Base-by-base conservation (phyloP, 2,329 filamentous ascomycete species). In the Venturia carpophila region DNA sequence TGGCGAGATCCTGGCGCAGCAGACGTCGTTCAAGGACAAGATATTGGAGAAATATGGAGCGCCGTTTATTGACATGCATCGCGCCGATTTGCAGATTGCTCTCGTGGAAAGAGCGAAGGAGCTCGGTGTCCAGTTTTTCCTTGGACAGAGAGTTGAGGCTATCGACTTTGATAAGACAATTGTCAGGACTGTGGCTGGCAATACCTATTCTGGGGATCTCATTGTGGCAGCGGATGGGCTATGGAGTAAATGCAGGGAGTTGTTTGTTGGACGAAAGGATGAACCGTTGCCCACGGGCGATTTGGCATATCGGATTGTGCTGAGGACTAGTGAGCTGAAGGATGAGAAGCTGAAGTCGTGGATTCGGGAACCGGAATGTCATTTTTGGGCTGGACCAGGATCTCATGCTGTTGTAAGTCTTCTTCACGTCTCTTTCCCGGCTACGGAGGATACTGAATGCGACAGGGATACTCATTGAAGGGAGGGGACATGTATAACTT, bases 141-240 rank as follows among this genome's bases (percentile, higher is more conserved):
- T 78, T 30, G 78, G 76, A 45, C 73, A 79, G 1, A 75, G 76
- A 56, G 79, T 83, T 0, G 72, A 75, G 3, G 72, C 77, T 68
- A 74, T 84, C 11, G 60, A 70, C 0, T 70, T 76, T 37, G 69
- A 69, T n/a, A 68, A 71, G 0, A 74, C 79, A 0, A 75, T 74
- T 5, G 70, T 83, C 0, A 76, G 70, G 1, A 78, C 77, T 0
- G 72, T 73, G 5, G 70, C 70, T 5, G 82, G 80, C 0, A 73
- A 75, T 5, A 73, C 69, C 1, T 76, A 78, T 1, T 71, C 72
- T 0, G 82, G 78, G 1, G 84, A 88, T 68, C 73, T 88, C 7
- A 75, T 90, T 5, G 78, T 89, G 1, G 86, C 80, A 0, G 84
- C 85, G 0, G 87, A 89, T 67, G 87, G 87, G 0, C 73, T 89